Percentiles rank a stretch among this genome's conserved stretches.
Conservation (phyloP, 2,329 filamentous ascomycete species). For the Hansfordia pulvinata region DNA sequence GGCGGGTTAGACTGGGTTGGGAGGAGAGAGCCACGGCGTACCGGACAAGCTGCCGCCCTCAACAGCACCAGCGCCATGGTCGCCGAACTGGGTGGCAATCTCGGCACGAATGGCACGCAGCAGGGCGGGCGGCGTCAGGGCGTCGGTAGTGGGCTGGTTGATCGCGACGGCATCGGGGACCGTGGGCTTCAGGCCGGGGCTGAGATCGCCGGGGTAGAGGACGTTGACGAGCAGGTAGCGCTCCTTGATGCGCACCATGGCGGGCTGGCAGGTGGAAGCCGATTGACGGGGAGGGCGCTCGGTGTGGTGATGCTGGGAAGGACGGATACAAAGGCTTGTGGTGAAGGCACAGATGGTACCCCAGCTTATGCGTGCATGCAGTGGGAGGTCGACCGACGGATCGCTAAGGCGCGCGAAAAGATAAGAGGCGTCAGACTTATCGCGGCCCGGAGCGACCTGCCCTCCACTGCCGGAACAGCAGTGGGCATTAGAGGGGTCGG, state of each 20-base stretch:
- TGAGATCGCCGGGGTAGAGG: slow-evolving; percentile 59
- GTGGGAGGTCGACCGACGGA: too few species aligned
- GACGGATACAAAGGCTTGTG: too few species aligned
- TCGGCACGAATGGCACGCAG: slow-evolving; percentile 57
- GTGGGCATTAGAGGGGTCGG: too few species aligned
- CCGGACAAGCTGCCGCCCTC: slow-evolving; percentile 51
- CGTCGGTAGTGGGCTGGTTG: slow-evolving; percentile 64
- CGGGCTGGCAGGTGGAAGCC: too few species aligned
- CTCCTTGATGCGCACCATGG: slow-evolving; percentile 92
- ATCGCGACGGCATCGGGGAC: slow-evolving; percentile 54
- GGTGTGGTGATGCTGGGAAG: too few species aligned
- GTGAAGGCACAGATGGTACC: too few species aligned
- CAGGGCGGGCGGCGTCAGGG: slow-evolving; percentile 52
- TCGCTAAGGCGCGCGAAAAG: too few species aligned
- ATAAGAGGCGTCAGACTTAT: too few species aligned
- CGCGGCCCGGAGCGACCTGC: too few species aligned
- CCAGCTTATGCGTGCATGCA: too few species aligned
- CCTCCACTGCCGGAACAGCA: too few species aligned
- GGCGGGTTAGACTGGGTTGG: not conserved
- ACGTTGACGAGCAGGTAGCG: slow-evolving; percentile 93
- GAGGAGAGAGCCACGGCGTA: slow-evolving; percentile 19
- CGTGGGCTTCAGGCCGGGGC: slow-evolving; percentile 19
- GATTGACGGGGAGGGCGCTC: too few species aligned
- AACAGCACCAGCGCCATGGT: slow-evolving; percentile 71
- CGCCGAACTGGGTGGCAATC: slow-evolving; percentile 66